A percentile compares a stretch with the other conserved stretches of the same genome.
These are phyloP conservation scores for Rhynchospora tenuis DNA, from an alignment of 176 grass and related monocot genomes.

Conservation along the genomic window DNA sequence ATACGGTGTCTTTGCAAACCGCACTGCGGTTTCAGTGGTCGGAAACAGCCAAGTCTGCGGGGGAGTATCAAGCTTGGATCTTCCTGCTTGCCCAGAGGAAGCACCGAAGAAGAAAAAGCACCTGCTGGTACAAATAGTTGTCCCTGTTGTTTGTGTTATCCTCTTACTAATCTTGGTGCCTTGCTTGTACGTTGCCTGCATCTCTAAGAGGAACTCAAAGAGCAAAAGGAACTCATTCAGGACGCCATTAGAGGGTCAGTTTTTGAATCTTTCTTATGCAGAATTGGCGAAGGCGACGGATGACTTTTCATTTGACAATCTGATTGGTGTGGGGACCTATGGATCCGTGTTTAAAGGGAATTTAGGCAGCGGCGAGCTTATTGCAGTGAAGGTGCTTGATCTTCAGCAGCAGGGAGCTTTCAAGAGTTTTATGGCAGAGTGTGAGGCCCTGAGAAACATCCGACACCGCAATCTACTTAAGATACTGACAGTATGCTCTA, in stretches of 20 bases:
- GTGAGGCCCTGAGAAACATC: constrained; percentile 35
- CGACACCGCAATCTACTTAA: constrained; percentile 48
- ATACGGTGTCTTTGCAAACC: constrained; percentile 14
- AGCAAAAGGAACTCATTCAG: background rate
- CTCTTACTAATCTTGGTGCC: constrained; percentile 17
- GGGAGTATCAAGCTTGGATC: constrained; percentile 4
- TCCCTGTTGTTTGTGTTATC: background rate
- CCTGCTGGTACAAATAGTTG: constrained; percentile 21
- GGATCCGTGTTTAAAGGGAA: constrained; percentile 44
- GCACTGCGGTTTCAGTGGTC: background rate
- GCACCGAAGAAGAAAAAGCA: background rate
- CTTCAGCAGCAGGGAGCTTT: constrained; percentile 27
- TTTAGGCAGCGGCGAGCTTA: background rate
- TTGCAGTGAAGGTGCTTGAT: constrained; percentile 48
- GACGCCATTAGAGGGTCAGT: background rate
- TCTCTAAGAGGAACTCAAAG: background rate
- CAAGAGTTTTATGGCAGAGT: constrained; percentile 46
- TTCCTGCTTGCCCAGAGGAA: constrained; percentile 16
- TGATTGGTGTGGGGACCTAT: constrained; percentile 41
- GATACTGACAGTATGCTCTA: constrained; percentile 46
- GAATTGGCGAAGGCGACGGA: constrained; percentile 39
- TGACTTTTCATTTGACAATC: constrained; percentile 31
- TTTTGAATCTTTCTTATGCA: constrained; percentile 37
- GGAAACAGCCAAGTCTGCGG: constrained; percentile 31
- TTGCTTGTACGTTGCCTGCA: background rate